Conservation (phyloP, 805 yeast species). For the Nematodospora valgi region DNA sequence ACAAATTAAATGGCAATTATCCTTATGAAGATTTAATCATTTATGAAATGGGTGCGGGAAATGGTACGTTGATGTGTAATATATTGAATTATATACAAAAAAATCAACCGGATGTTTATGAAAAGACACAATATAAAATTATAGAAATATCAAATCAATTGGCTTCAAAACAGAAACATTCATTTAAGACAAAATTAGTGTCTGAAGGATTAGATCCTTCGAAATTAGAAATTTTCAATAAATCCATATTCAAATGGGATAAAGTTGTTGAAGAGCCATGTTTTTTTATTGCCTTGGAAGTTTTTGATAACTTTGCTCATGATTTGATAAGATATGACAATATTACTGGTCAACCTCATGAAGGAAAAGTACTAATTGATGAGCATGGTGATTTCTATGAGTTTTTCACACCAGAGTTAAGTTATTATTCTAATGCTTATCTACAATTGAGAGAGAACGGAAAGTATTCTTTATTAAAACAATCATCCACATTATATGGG, state of each 20-base stretch:
- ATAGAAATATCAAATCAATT: constrained; percentile 68
- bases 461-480: constrained; percentile 30
- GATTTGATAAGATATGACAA: constrained; percentile 77
- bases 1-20: constrained; percentile 57
- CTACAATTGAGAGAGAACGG: constrained; percentile 54
- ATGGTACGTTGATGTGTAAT: constrained; percentile 80
- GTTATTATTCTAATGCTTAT: constrained; percentile 52
- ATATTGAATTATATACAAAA: constrained; percentile 60
- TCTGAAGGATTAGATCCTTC: constrained; percentile 46
- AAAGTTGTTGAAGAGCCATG: constrained; percentile 59
- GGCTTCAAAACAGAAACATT: constrained; percentile 52
- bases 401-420: constrained; percentile 61
- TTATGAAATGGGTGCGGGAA: constrained; percentile 89
- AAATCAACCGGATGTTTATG: constrained; percentile 71
- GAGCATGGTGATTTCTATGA: constrained; percentile 73
- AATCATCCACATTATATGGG: constrained; percentile 17
- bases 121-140: constrained; percentile 62
- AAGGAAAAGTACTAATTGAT: constrained; percentile 75
- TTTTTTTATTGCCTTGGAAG: constrained; percentile 76
- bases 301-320: constrained; percentile 80
- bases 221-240: constrained; percentile 64
- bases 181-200: constrained; percentile 29
- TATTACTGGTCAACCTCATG: constrained; percentile 61
- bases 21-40: constrained; percentile 71
- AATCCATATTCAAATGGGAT: constrained; percentile 76